phyloP scores from a whole-genome alignment of 2,329 filamentous ascomycete species.

The Sarocladium kiliense region DNA sequence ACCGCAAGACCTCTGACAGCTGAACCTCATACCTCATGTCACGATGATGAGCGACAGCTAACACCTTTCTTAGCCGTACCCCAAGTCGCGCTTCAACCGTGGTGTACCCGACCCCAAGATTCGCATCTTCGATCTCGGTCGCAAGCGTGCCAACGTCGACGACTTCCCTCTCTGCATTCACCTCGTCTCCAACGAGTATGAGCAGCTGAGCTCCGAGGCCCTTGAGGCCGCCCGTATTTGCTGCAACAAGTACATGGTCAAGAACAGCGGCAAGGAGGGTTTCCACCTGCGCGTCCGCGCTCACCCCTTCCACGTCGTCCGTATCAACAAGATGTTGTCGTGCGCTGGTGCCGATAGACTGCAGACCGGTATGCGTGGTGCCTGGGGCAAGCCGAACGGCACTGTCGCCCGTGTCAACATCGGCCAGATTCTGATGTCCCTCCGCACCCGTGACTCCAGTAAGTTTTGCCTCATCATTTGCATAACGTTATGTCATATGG shows the following conservation, averaged over 20 bases:
- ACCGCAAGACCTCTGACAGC: slow-evolving; percentile 5
- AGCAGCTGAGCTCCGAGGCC: slow-evolving; percentile 99
- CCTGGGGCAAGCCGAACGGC: slow-evolving; percentile 99
- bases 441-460: slow-evolving; percentile 94
- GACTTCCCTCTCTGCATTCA: slow-evolving; percentile 99
- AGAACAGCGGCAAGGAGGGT: slow-evolving; percentile 65
- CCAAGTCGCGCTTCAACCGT: slow-evolving; percentile 99
- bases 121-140: slow-evolving; percentile 97
- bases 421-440: slow-evolving; percentile 95
- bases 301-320: slow-evolving; percentile 99
- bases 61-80: slow-evolving; percentile 66
- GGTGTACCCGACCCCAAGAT: slow-evolving; percentile 86
- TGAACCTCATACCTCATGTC: slow-evolving; percentile 2
- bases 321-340: slow-evolving; percentile 99
- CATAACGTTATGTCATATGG: background rate
- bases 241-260: slow-evolving; percentile 96
- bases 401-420: slow-evolving; percentile 99
- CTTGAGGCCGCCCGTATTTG: slow-evolving; percentile 99
- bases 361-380: slow-evolving; percentile 99
- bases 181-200: slow-evolving; percentile 99
- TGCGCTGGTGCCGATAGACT: slow-evolving; percentile 99
- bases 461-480: slow-evolving; percentile 34
- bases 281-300: slow-evolving; percentile 77
- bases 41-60: slow-evolving; percentile 10
- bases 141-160: slow-evolving; percentile 97